Percentiles rank a stretch among this genome's conserved stretches.
Conservation (phyloP, 1,139 yeast species). For the Saccharomycopsis hybrid region DNA sequence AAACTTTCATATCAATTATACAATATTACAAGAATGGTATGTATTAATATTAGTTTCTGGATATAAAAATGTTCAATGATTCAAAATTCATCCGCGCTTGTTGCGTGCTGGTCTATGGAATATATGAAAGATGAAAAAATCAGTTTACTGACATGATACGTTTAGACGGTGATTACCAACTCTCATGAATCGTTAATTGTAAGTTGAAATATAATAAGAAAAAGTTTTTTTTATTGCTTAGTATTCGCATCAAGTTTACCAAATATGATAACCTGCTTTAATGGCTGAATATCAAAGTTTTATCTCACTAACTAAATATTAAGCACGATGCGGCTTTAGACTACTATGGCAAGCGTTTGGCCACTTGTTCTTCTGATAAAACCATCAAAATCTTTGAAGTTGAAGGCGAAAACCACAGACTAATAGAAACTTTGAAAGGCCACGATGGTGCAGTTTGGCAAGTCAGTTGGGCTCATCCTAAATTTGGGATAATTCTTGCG, state of each 20-base stretch:
- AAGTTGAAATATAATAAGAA: background rate
- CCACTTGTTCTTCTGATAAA: slow-evolving; percentile 93
- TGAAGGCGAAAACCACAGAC: slow-evolving; percentile 73
- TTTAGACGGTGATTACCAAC: slow-evolving; percentile 18
- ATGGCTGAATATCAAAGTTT: background rate
- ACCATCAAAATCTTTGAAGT: slow-evolving; percentile 89
- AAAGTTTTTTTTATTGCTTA: background rate
- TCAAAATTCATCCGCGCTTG: no score
- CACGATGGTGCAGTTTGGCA: slow-evolving; percentile 99
- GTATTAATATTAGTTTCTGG: no score
- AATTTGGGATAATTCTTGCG: slow-evolving; percentile 90
- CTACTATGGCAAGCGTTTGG: slow-evolving; percentile 90
- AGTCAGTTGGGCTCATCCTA: slow-evolving; percentile 98
- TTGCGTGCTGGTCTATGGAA: no score
- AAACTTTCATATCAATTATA: no score
- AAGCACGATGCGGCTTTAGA: slow-evolving; percentile 92
- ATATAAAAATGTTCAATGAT: no score
- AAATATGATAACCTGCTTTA: background rate
- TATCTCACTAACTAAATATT: background rate
- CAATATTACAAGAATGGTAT: no score
- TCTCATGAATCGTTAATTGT: slow-evolving; percentile 20
- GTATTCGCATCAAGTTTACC: background rate
- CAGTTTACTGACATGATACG: background rate
- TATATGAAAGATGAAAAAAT: no score
- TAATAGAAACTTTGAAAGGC: slow-evolving; percentile 73